Evolutionary conservation across 2,329 filamentous ascomycete genomes (phyloP).

Genomic region (Colletotrichum sp.): DNA sequence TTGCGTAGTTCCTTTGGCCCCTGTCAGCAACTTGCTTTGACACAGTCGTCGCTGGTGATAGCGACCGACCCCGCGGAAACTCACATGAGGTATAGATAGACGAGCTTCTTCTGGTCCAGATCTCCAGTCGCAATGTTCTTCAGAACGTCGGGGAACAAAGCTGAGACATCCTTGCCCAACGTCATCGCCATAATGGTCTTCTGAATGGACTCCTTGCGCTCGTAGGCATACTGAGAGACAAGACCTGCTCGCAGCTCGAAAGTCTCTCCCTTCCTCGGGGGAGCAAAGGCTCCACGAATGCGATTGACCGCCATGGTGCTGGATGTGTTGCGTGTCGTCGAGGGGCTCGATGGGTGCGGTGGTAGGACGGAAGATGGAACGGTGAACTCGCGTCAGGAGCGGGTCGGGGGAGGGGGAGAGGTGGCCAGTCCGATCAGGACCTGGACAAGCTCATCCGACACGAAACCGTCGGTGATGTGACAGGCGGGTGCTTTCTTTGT

Average conservation of each 20-base stretch:
- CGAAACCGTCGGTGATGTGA: background rate
- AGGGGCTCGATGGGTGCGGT: conserved; percentile 27
- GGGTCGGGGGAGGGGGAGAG: background rate
- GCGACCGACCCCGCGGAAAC: conserved; percentile 31
- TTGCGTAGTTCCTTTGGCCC: conserved; percentile 88
- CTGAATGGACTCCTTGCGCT: conserved; percentile 98
- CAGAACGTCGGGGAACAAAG: conserved; percentile 93
- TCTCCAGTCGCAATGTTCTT: conserved; percentile 98
- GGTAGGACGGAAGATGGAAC: background rate
- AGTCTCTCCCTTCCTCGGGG: conserved; percentile 95
- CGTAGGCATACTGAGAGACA: conserved; percentile 98
- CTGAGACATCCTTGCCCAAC: conserved; percentile 96
- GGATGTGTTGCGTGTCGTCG: conserved; percentile 25
- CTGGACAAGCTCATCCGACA: conserved; percentile 17
- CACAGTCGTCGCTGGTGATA: background rate
- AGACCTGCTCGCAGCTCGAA: conserved; percentile 95
- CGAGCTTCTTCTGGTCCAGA: conserved; percentile 98
- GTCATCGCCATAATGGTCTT: conserved; percentile 99
- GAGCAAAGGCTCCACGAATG: conserved; percentile 91
- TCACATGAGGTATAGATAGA: conserved; percentile 97
- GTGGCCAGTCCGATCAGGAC: conserved; percentile 16
- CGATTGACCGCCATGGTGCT: conserved; percentile 89
- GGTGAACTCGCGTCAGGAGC: background rate
- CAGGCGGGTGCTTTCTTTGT: background rate
- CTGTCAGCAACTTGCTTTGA: conserved; percentile 23